Percentiles rank a stretch among this genome's conserved stretches.
phyloP scores from a whole-genome alignment of 192 early-diverging fungal genomes.

The Piromyces finnis region DNA sequence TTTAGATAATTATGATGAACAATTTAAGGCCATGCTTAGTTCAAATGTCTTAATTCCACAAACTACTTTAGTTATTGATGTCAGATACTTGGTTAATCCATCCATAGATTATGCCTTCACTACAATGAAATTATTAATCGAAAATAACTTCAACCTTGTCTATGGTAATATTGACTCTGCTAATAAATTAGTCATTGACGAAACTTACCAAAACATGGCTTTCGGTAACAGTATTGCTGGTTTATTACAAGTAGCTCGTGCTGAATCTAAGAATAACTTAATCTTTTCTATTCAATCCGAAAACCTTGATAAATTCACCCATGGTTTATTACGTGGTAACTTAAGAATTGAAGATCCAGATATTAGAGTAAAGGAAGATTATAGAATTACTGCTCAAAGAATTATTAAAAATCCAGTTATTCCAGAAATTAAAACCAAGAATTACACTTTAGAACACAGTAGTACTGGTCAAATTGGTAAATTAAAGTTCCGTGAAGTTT shows the following conservation, averaged over 20 bases:
- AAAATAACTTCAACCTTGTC: neutral
- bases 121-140: neutral
- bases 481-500: neutral
- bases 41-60: neutral
- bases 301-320: neutral
- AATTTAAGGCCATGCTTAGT: neutral
- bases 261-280: neutral
- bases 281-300: neutral
- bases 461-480: neutral
- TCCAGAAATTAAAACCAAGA: neutral
- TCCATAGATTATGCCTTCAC: neutral
- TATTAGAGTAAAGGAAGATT: neutral
- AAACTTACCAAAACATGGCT: neutral
- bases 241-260: neutral
- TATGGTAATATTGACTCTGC: neutral
- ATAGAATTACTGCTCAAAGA: neutral
- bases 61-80: neutral
- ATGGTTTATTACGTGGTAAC: neutral
- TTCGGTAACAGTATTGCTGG: neutral
- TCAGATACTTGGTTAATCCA: neutral
- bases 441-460: neutral
- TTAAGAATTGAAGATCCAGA: neutral
- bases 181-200: neutral
- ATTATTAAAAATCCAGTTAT: neutral
- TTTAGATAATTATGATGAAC: neutral